Percentiles rank a stretch among this genome's conserved stretches.
Evolutionary conservation across 164 flowering plant genomes (phyloP).

Genomic region (Platanus orientalis): DNA sequence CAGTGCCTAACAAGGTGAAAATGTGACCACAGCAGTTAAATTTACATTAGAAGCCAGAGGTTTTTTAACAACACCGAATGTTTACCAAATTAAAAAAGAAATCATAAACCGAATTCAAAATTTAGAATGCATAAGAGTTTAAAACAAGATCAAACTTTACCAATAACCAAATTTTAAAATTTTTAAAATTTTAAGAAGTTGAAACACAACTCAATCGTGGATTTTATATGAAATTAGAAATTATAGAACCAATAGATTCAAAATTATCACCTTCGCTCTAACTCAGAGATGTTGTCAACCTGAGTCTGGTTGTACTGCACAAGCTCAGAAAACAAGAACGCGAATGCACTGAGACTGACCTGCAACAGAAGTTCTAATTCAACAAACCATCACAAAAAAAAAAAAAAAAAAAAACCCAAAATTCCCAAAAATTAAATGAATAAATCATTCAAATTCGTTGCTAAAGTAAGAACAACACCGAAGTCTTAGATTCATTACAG

Average conservation of each 20-base stretch:
- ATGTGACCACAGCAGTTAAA: too few relatives aligned
- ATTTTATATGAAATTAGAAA: too few relatives aligned
- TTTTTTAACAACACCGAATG: too few relatives aligned
- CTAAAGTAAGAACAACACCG: too few relatives aligned
- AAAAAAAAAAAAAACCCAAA: background rate
- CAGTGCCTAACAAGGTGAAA: background rate
- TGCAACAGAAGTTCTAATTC: conserved; percentile 24
- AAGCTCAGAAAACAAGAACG: conserved; percentile 92
- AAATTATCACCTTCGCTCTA: conserved; percentile 72
- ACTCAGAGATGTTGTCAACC: conserved; percentile 91
- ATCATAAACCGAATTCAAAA: too few relatives aligned
- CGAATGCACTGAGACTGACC: conserved; percentile 97
- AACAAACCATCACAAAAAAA: background rate
- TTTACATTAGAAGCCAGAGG: too few relatives aligned
- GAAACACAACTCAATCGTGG: too few relatives aligned
- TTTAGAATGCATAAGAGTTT: too few relatives aligned
- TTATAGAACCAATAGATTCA: too few relatives aligned
- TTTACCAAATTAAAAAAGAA: too few relatives aligned
- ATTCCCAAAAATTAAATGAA: background rate
- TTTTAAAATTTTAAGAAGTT: background rate
- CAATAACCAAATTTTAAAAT: background rate
- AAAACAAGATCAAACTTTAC: background rate
- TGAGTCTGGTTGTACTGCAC: conserved; percentile 98
- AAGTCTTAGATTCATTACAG: too few relatives aligned
- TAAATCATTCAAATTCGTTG: background rate